phyloP scores from a whole-genome alignment of 768 basidiomycete genomes.

The Lanmaoa rubissima region DNA sequence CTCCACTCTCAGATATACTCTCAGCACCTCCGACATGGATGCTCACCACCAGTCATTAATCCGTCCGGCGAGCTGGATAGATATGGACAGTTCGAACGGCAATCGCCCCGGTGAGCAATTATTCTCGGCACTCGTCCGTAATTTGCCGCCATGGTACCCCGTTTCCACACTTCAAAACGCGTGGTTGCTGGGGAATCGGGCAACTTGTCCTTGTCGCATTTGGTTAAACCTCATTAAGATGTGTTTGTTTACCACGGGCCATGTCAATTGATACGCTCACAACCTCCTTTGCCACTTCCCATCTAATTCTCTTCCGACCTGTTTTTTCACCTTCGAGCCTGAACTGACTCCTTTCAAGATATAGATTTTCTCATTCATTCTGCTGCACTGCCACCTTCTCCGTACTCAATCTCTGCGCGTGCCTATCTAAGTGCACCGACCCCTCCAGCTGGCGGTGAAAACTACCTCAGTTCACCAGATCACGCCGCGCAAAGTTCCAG shows the following conservation, averaged over 20 bases:
- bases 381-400: constrained; percentile 33
- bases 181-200: not conserved
- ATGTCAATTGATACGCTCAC: constrained; percentile 19
- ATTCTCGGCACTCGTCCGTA: constrained; percentile 3
- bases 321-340: constrained; percentile 14
- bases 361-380: constrained; percentile 32
- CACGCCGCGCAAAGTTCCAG: constrained; percentile 15
- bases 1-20: constrained; percentile 14
- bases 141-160: constrained; percentile 9
- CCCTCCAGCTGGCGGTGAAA: constrained; percentile 30
- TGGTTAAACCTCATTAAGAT: constrained; percentile 12
- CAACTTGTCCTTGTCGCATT: constrained; percentile 1
- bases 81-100: constrained; percentile 3
- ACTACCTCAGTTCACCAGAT: constrained; percentile 27
- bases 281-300: constrained; percentile 2
- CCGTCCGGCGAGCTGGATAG: constrained; percentile 29
- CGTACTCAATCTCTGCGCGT: constrained; percentile 31
- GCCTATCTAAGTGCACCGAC: constrained; percentile 42
- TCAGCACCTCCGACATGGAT: constrained; percentile 29
- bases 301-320: constrained; percentile 1
- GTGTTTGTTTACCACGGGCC: constrained; percentile 23
- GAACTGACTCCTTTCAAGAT: constrained; percentile 22
- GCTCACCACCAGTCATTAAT: constrained; percentile 18
- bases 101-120: constrained; percentile 23
- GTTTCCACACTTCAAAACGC: constrained; percentile 16